These are phyloP conservation scores for Streptanthus diversifolius DNA, from an alignment of 345 rosid species.

Conservation along the genomic window DNA sequence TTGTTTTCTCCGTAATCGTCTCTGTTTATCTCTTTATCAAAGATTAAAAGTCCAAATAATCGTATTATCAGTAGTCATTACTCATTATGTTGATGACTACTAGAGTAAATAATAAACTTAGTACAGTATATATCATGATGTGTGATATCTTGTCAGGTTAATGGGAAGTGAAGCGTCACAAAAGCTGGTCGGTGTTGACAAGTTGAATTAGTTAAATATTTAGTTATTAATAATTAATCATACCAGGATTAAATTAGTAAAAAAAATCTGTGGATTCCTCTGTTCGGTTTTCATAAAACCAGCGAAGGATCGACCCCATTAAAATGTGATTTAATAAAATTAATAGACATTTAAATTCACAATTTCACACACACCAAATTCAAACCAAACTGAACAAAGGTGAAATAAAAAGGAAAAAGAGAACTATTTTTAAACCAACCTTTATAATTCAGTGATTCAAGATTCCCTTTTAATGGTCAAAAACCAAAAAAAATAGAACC, in stretches of 20 bases:
- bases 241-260: neutral
- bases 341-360: neutral
- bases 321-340: neutral
- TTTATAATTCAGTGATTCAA: neutral
- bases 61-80: neutral
- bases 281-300: constrained; percentile 9
- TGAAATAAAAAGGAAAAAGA: neutral
- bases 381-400: neutral
- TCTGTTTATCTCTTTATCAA: neutral
- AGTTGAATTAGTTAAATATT: neutral
- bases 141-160: neutral
- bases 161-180: constrained; percentile 2
- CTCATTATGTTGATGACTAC: neutral
- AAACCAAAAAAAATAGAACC: neutral
- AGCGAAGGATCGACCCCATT: neutral
- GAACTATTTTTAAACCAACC: too few species aligned
- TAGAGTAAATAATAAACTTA: neutral
- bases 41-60: neutral
- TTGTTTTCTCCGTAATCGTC: neutral
- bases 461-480: neutral
- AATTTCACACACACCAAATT: neutral
- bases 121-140: neutral
- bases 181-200: constrained; percentile 18
- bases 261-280: constrained; percentile 9
- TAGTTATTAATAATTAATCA: neutral